Evolutionary conservation across 768 basidiomycete species (phyloP), one percentile per base, ranked within the genome.

Genomic region (Polyporus arcularius): DNA sequence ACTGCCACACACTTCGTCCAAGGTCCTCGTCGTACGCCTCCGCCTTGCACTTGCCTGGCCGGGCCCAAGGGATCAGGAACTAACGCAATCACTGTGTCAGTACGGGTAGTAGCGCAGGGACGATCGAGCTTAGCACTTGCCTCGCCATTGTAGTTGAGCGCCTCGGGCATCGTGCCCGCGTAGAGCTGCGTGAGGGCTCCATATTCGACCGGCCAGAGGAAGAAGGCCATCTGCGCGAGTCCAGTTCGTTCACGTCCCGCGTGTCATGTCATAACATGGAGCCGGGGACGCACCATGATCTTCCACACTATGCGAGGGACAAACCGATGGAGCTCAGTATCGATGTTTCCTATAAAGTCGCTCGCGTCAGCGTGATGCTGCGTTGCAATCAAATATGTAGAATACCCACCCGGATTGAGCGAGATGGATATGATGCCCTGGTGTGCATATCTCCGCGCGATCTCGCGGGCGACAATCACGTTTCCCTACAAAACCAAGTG

Each of bases 361-460:
- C 76, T 76, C 0, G 82, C 70, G 35, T 35, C 35, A 35, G 35
- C 35, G 35, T 11, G 11, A 11, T 35, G 35, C 7, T 11, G 35
- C 35, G 11, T 35, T 35, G 35, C 7, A 35, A 35, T 7, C 7
- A 6, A 11, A 35, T 6, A 35, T 6, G 6, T 7, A 35, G 35
- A 35, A 11, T 35, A 38, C 63, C 56, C 42, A 69, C 84, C 83
- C 2, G 85, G 83, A 58, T 84, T 77, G 38, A 82, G 63, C 6
- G 80, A 71, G 35, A 64, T 53, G 26, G 79, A 79, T 0, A 85
- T 72, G 52, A 86, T 78, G 30, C 67, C 64, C 8, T 80, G 76
- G 60, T 80, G 66, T n/a, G 71, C 78, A 61, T 82, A 80, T 53
- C 80, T 75, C 58, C 79, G 70, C 15, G 80, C 80, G 14, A 83